Evolutionary conservation across 805 yeast species (phyloP).

Genomic region (Lipomyces spencermartinsiae): DNA sequence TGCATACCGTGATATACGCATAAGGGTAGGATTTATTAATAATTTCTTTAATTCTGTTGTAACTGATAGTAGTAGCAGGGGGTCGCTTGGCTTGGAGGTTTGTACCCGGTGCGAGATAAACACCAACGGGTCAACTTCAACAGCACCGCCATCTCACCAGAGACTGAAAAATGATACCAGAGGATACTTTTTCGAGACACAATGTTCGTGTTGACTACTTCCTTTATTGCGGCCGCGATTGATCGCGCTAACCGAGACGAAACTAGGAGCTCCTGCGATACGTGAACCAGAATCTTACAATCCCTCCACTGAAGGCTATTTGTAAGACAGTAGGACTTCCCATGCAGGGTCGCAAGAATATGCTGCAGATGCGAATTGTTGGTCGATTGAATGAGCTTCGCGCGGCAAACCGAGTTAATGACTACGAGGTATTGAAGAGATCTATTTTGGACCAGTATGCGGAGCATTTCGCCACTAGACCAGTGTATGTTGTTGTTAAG

Average conservation of each 20-base stretch:
- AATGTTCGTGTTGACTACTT: slow-evolving; percentile 14
- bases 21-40: not conserved
- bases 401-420: slow-evolving; percentile 1
- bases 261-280: slow-evolving; percentile 30
- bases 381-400: slow-evolving; percentile 47
- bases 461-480: slow-evolving; percentile 8
- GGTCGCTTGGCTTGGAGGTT: not conserved
- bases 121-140: not conserved
- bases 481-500: slow-evolving; percentile 17
- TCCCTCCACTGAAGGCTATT: slow-evolving; percentile 44
- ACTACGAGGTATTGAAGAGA: slow-evolving; percentile 13
- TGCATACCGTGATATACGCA: not conserved
- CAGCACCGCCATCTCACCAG: not conserved
- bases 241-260: not conserved
- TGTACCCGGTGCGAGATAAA: not conserved
- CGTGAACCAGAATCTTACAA: slow-evolving; percentile 39
- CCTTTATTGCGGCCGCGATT: not conserved
- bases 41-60: not conserved
- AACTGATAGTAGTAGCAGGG: not conserved
- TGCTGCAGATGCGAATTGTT: slow-evolving; percentile 60
- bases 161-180: slow-evolving; percentile 13
- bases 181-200: slow-evolving; percentile 17
- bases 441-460: slow-evolving; percentile 22
- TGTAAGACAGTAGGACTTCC: slow-evolving; percentile 52
- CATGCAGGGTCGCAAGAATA: slow-evolving; percentile 65